Base-by-base conservation (phyloP, 148 eudicot genomes). In the Euryodendron excelsum region DNA sequence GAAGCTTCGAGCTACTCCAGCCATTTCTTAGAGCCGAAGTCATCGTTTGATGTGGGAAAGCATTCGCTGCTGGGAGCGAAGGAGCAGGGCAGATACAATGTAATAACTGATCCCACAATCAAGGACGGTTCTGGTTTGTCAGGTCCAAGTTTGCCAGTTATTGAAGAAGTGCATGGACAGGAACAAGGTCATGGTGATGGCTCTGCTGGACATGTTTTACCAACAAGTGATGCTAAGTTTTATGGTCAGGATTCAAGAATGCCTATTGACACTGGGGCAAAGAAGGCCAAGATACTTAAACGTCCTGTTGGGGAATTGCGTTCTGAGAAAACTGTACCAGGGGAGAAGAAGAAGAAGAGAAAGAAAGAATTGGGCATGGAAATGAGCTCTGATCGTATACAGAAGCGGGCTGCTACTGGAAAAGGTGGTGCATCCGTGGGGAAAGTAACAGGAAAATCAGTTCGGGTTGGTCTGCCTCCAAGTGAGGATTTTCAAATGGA, bases 261-360 rank as follows among this genome's bases (percentile, higher is more conserved):
- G 36, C 55, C 27, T 21, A 74, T 21, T 20, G 82, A 69, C 4
- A 62, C 37, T 56, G 73, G 59, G 61, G 77, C 30, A 44, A 88
- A 86, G 82, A 91, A 90, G 82, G 84, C 76, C 73, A 89, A 86
- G 83, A 75, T 77, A 45, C 78, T 44, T 58, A 90, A 89, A 83
- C 86, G 77, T 63, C 85, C 81, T 41, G 75, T 56, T 30, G 88
- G 79, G 64, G 90, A 87, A 72, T n/a, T 73, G 72, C 79, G 45
- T 66, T 39, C 82, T 75, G 88, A 78, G 62, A 86, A 81, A 79
- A 71, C 87, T 52, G 77, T 47, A 52, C 28, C 53, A 17, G 73
- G 53, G 61, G 65, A 76, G 86, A 90, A 82, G 85, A 88, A 83
- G 80, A 91, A 88, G 80, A 69, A 72, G 73, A 86, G 48, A 50